Evolutionary conservation across 805 yeast genomes (phyloP), one percentile per base, ranked within the genome.

Genomic region (Lipomyces spencermartinsiae): DNA sequence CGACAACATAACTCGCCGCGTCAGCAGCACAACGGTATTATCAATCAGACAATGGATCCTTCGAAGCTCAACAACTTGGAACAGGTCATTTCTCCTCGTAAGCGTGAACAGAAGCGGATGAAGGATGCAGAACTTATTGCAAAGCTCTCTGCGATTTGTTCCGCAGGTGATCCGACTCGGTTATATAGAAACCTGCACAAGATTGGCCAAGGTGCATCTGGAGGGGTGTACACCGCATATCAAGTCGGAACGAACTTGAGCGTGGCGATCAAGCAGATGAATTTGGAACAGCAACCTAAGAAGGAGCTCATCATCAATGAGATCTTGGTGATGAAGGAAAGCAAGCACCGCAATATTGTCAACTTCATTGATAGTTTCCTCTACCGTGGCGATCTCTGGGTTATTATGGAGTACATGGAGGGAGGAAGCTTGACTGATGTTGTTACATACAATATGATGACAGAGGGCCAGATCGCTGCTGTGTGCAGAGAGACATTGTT

Each of bases 381-480:
- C 65, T 87, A 86, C 67, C 91, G 91, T 58, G 79, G 80, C 39
- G 82, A 81, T 63, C 82, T 95, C 64, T 95, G 99, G 99, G 98
- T 95, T 9, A 88, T 95, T 25, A 95, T 95, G 99, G 99, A 95
- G 79, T 95, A 92, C 77, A 95, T 95, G 99, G 98, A 95, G 78
- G 99, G 99, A 70, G 99, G 99, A 1, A 89, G 97, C 0, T 83
- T 95, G 73, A 94, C 99, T 0, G 99, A 95, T 80, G 94, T 95
- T 43, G 97, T 95, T 19, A 92, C 97, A 0, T 93, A 93, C 77
- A 87, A 87, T 76, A 89, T 89, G 62, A 87, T 95, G 90, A 87
- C 96, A 1, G 99, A 95, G 75, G 92, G 91, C 14, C 98, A 95
- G 79, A 95, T 95, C 76, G 97, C 97, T 55, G 92, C 97, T 0